Evolutionary conservation across 2,329 filamentous ascomycete genomes (phyloP), one percentile per base, ranked within the genome.

Genomic region (Pestalotiopsis fici): DNA sequence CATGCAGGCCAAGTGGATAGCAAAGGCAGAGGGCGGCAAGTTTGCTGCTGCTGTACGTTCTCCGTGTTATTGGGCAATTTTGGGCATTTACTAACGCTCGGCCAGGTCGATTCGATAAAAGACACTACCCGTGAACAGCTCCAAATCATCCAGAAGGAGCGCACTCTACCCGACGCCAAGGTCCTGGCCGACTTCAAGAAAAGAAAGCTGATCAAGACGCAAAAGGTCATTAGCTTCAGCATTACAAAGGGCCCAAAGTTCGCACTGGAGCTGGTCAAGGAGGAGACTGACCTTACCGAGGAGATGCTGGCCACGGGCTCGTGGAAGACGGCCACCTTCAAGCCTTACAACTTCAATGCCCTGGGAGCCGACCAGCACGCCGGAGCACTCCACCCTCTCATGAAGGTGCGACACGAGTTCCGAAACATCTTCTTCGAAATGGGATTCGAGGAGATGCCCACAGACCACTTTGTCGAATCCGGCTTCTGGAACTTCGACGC

Each of bases 401-500:
- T 94, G 83, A 98, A 98, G 85, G 95, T 98, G 74, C 92, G 96
- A 74, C 89, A 93, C 75, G 96, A 98, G 82, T 97, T 99, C 87
- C 88, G 96, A 67, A 93, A 96, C 78, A 98, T 99, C 78, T 99
- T 99, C 90, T 98, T 99, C 83, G 94, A 97, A 79, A 97, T 97
- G 91, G 96, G 95, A 65, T 99, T 98, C 84, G 91, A 95, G 76
- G 96, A 99, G 85, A 98, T 99, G 96, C 93, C 95, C 15, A 98
- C 95, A 62, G 92, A 92, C 82, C 90, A 93, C 79, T 98, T 91
- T 78, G 95, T 98, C 70, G 96, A 99, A 83, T 95, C 95, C 13
- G 95, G 95, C 59, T 98, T 98, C 90, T 99, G 96, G 94, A 98
- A 98, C 82, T 98, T 98, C 80, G 95, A 98, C 77, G 90, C 95